phyloP scores from a whole-genome alignment of 805 yeast species.

The Myxozyma monticola region DNA sequence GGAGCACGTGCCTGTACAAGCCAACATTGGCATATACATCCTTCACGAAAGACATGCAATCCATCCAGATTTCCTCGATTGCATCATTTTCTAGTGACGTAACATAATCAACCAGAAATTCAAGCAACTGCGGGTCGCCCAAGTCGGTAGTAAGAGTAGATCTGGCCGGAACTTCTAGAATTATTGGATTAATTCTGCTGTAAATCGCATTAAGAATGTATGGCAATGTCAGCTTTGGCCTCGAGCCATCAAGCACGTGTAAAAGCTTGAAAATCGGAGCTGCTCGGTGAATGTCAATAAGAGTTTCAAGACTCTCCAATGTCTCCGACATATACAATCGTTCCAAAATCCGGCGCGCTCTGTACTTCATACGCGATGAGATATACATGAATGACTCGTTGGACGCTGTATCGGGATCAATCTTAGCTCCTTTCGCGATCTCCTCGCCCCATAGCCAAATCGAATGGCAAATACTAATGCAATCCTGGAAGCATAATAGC shows the following conservation, averaged over 20 bases:
- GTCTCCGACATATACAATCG: constrained; percentile 67
- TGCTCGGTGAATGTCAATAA: constrained; percentile 46
- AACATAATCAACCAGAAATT: constrained; percentile 62
- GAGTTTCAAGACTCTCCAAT: constrained; percentile 66
- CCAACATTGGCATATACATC: constrained; percentile 53
- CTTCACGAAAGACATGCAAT: constrained; percentile 57
- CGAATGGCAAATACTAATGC: constrained; percentile 53
- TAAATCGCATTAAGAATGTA: constrained; percentile 58
- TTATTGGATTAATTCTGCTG: constrained; percentile 46
- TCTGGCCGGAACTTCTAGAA: constrained; percentile 34
- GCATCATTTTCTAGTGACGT: constrained; percentile 70
- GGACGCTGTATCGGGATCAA: constrained; percentile 27
- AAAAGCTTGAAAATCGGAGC: constrained; percentile 56
- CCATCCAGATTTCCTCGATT: constrained; percentile 74
- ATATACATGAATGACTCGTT: constrained; percentile 46
- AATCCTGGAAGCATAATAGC: constrained; percentile 62
- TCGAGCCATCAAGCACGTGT: constrained; percentile 82
- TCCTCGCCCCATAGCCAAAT: constrained; percentile 74
- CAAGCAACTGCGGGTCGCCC: constrained; percentile 47
- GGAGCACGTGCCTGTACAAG: constrained; percentile 51
- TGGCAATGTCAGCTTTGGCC: constrained; percentile 73
- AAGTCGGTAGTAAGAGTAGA: constrained; percentile 53
- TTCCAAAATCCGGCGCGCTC: constrained; percentile 66
- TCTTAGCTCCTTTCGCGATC: constrained; percentile 19
- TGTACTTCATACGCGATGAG: constrained; percentile 64